These are phyloP conservation scores for Monilinia laxa DNA, from an alignment of 2,329 filamentous ascomycete species.

Conservation along the genomic window DNA sequence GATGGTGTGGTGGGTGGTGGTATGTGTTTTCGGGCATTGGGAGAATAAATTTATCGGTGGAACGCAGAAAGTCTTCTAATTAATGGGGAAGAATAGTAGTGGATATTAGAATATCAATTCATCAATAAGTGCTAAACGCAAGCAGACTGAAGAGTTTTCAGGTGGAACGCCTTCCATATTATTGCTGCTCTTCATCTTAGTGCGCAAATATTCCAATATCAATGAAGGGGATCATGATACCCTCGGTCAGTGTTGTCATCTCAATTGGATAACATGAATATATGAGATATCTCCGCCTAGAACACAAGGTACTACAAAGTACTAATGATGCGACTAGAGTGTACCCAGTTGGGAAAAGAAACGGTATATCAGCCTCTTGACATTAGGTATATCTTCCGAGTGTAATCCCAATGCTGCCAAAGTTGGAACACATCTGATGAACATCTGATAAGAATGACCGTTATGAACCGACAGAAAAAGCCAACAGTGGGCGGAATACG, in stretches of 20 bases:
- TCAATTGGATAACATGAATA: background rate
- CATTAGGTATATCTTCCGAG: background rate
- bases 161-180: no score
- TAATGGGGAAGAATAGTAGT: background rate
- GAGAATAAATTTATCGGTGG: background rate
- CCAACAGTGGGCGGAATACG: background rate
- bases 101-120: background rate
- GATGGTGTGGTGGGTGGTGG: background rate
- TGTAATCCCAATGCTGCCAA: background rate
- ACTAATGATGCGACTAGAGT: background rate
- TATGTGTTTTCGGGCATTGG: background rate
- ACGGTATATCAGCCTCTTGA: constrained; percentile 1
- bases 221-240: background rate
- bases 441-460: background rate
- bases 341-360: background rate
- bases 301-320: background rate
- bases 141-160: no score
- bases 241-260: background rate
- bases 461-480: background rate
- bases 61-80: background rate
- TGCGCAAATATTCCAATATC: background rate
- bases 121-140: background rate
- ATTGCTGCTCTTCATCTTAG: background rate
- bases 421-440: background rate
- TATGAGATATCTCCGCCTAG: background rate